Conservation (phyloP, 2,329 filamentous ascomycete genomes). For the Aureobasidium mangrovei region DNA sequence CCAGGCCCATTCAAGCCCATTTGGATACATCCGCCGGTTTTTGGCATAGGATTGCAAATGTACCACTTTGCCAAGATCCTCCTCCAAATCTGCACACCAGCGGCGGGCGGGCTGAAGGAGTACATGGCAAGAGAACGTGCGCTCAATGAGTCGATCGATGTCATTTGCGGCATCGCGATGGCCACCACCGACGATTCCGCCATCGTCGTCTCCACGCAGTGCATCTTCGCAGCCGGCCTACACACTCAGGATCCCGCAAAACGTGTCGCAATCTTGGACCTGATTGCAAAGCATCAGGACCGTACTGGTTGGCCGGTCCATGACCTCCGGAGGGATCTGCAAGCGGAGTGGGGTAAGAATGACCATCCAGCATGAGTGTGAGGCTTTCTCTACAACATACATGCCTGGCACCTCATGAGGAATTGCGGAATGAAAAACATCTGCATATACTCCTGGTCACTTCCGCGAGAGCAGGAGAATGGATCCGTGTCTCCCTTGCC, state of each 20-base stretch:
- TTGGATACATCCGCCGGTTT: constrained; percentile 42
- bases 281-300: constrained; percentile 29
- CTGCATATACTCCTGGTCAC: too few species aligned
- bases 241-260: constrained; percentile 33
- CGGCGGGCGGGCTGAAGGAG: constrained; percentile 37
- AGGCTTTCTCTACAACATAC: too few species aligned
- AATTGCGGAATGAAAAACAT: too few species aligned
- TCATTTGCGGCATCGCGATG: constrained; percentile 41
- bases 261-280: constrained; percentile 26
- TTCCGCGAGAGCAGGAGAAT: too few species aligned
- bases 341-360: constrained; percentile 1
- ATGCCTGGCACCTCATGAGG: too few species aligned
- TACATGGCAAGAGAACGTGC: constrained; percentile 34
- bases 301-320: constrained; percentile 30
- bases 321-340: constrained; percentile 8
- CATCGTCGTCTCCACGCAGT: constrained; percentile 38
- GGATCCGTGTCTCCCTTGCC: too few species aligned
- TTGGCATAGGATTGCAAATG: constrained; percentile 39
- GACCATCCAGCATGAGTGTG: background rate
- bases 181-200: constrained; percentile 34
- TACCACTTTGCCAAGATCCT: constrained; percentile 44
- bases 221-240: constrained; percentile 35
- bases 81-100: constrained; percentile 42
- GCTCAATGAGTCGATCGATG: constrained; percentile 36
- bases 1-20: constrained; percentile 34